Percentiles rank a stretch among this genome's conserved stretches.
These are phyloP conservation scores for Aphanomyces euteiches DNA, from an alignment of 352 stramenopile species.

Conservation along the genomic window DNA sequence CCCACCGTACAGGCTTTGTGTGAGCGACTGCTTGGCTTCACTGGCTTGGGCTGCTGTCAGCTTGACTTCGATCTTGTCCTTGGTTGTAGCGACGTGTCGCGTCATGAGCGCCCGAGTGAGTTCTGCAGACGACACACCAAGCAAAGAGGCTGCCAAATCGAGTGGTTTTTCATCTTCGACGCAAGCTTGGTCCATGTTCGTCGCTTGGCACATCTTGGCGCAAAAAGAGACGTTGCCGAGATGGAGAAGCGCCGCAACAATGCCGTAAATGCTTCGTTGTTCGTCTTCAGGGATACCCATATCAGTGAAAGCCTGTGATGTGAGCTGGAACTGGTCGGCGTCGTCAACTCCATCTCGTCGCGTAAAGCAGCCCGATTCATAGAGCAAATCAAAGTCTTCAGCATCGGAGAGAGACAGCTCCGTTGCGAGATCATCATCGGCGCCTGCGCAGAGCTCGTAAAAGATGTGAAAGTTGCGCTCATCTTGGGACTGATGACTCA, in stretches of 20 bases:
- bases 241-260: constrained; percentile 91
- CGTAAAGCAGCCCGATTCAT: constrained; percentile 75
- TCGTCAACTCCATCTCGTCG: constrained; percentile 48
- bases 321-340: constrained; percentile 58
- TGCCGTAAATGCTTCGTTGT: constrained; percentile 53
- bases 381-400: constrained; percentile 85
- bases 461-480: constrained; percentile 96
- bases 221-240: constrained; percentile 93
- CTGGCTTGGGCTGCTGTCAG: constrained; percentile 64
- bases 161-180: not conserved
- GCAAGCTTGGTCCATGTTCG: constrained; percentile 25
- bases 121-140: constrained; percentile 75
- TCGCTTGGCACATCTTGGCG: constrained; percentile 26
- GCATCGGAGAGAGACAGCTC: constrained; percentile 56
- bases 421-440: constrained; percentile 55
- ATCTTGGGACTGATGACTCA: constrained; percentile 89
- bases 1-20: constrained; percentile 94
- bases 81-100: constrained; percentile 88
- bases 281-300: constrained; percentile 58
- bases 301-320: constrained; percentile 69
- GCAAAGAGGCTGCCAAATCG: constrained; percentile 52
- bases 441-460: constrained; percentile 91
- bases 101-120: constrained; percentile 88
- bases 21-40: constrained; percentile 91
- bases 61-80: constrained; percentile 83